Percentiles rank a stretch among this genome's conserved stretches.
Evolutionary conservation across 306 rosid genomes (phyloP).

Genomic region (Castanopsis chinensis): DNA sequence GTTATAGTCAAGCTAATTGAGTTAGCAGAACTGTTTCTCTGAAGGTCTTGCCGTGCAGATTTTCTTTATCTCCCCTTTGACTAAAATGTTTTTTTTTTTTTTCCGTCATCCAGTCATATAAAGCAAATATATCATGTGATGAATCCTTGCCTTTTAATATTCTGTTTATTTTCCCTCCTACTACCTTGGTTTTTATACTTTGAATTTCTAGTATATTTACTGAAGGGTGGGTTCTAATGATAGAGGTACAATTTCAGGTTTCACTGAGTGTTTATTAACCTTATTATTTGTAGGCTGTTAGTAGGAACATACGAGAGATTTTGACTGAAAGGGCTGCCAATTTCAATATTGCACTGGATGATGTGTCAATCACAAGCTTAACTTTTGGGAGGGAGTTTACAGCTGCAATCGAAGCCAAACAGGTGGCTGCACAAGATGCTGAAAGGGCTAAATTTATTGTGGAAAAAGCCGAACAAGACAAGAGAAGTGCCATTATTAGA

Average conservation of each 20-base stretch:
- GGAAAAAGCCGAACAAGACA: constrained; percentile 93
- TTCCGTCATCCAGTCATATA: not conserved
- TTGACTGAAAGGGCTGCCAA: constrained; percentile 79
- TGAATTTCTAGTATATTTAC: not conserved
- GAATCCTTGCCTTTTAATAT: not conserved
- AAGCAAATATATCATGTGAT: not conserved
- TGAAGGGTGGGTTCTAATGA: not conserved
- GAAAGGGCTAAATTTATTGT: constrained; percentile 93
- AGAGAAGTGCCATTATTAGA: constrained; percentile 76
- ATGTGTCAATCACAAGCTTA: constrained; percentile 75
- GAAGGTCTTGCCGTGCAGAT: not conserved
- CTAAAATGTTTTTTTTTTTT: not conserved
- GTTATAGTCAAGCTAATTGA: not conserved
- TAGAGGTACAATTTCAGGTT: not conserved
- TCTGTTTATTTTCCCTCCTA: not conserved
- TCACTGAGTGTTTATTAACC: not conserved
- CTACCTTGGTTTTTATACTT: not conserved
- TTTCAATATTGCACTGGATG: constrained; percentile 85
- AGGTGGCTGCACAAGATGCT: constrained; percentile 95
- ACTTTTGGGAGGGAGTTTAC: constrained; percentile 88
- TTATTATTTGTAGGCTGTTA: constrained; percentile 57
- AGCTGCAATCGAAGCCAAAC: constrained; percentile 94
- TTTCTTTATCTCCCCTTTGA: not conserved
- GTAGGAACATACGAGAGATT: constrained; percentile 80
- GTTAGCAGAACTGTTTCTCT: not conserved